These are phyloP conservation scores for Millerozyma acaciae DNA, from an alignment of 805 yeast species.

Conservation along the genomic window DNA sequence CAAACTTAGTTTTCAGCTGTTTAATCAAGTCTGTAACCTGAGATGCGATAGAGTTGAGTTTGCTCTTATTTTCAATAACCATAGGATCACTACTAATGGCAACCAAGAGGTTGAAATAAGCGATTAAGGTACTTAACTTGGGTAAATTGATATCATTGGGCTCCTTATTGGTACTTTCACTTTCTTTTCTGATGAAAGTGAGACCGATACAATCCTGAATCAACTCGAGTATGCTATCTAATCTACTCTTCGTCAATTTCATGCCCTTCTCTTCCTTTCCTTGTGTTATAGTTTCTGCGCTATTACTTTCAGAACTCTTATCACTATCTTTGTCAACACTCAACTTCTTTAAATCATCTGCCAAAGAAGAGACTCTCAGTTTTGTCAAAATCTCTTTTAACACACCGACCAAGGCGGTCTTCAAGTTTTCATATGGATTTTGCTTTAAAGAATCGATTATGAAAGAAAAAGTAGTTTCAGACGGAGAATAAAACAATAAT, in stretches of 20 bases:
- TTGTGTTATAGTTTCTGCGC: neutral
- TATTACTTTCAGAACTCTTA: conserved; percentile 7
- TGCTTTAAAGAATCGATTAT: conserved; percentile 58
- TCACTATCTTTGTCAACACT: conserved; percentile 1
- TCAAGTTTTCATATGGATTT: conserved; percentile 63
- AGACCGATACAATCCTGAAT: conserved; percentile 35
- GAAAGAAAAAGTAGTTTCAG: conserved; percentile 54
- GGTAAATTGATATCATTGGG: conserved; percentile 7
- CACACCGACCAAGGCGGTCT: conserved; percentile 59
- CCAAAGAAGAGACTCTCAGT: conserved; percentile 10
- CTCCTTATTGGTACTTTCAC: conserved; percentile 13
- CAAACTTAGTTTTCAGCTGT: conserved; percentile 1
- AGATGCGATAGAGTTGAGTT: conserved; percentile 14
- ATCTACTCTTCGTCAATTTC: conserved; percentile 38
- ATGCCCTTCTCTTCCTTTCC: conserved; percentile 35
- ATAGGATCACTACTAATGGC: conserved; percentile 23
- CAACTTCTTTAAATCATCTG: conserved; percentile 8
- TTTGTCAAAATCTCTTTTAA: conserved; percentile 62
- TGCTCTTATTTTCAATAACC: conserved; percentile 11
- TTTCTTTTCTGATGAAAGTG: conserved; percentile 23
- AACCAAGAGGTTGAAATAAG: conserved; percentile 53
- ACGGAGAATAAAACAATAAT: conserved; percentile 55
- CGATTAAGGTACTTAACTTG: conserved; percentile 44
- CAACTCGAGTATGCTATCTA: conserved; percentile 40
- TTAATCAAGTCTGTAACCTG: conserved; percentile 15